These are phyloP conservation scores for Leucocoprinus sp. DNA, from an alignment of 768 basidiomycete species.

Conservation along the genomic window DNA sequence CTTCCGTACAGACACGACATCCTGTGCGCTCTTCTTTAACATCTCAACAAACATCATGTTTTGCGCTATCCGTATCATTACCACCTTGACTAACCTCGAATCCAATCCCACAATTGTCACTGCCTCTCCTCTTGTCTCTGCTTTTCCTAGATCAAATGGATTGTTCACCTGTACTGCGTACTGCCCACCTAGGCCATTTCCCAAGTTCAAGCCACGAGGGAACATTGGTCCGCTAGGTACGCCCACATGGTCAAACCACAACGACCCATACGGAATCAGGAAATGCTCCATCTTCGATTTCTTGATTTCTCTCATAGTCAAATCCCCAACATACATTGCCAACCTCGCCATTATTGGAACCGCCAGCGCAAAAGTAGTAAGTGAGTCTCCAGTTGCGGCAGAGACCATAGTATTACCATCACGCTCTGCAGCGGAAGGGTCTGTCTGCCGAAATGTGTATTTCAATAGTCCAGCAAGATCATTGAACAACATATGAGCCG, in stretches of 20 bases:
- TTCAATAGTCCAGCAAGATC: conserved; percentile 64
- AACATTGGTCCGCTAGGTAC: conserved; percentile 51
- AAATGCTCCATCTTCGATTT: conserved; percentile 65
- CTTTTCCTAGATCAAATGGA: conserved; percentile 53
- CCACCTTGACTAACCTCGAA: conserved; percentile 40
- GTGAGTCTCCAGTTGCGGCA: conserved; percentile 21
- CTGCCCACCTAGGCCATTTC: background rate
- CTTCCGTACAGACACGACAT: conserved; percentile 61
- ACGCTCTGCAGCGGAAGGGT: conserved; percentile 15
- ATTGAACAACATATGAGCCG: conserved; percentile 63
- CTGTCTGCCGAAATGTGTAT: conserved; percentile 34
- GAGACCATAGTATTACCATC: background rate
- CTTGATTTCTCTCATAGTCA: conserved; percentile 65
- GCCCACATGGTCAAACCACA: conserved; percentile 59
- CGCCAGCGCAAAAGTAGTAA: conserved; percentile 45
- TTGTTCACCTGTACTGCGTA: background rate
- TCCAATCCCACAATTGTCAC: conserved; percentile 28
- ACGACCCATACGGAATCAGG: conserved; percentile 58
- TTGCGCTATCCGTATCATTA: conserved; percentile 62
- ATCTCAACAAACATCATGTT: conserved; percentile 59
- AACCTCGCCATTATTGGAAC: conserved; percentile 54
- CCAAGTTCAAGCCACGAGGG: conserved; percentile 30
- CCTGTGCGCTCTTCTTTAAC: conserved; percentile 59
- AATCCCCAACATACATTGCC: conserved; percentile 56
- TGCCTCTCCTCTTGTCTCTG: conserved; percentile 27